Evolutionary conservation across 495 filamentous ascomycete species (phyloP).

Genomic region (Stereocaulon alpinum): DNA sequence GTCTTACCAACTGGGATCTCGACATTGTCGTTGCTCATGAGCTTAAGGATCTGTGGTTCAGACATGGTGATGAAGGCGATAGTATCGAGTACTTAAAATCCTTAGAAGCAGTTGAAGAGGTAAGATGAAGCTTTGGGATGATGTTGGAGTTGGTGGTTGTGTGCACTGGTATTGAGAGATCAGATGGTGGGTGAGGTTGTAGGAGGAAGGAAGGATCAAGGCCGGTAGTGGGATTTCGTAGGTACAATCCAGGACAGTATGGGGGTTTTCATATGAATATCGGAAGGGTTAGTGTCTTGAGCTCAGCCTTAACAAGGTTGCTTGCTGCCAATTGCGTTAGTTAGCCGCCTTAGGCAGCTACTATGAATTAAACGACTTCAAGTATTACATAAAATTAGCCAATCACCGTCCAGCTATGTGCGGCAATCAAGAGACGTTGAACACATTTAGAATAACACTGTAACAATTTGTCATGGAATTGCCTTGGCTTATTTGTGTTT

Average conservation of each 20-base stretch:
- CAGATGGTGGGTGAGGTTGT: neutral
- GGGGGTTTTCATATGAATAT: neutral
- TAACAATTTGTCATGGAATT: too few species aligned
- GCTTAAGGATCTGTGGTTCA: conserved; percentile 31
- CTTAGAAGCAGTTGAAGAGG: neutral
- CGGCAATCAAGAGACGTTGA: too few species aligned
- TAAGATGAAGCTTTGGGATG: conserved; percentile 1
- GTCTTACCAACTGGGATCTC: conserved; percentile 44
- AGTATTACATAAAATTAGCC: too few species aligned
- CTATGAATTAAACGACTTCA: too few species aligned
- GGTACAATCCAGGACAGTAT: neutral
- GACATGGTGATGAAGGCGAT: conserved; percentile 22
- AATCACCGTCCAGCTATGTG: too few species aligned
- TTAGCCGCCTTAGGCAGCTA: too few species aligned
- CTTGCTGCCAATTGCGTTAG: neutral
- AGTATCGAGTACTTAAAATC: neutral
- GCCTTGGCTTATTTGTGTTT: too few species aligned
- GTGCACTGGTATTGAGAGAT: neutral
- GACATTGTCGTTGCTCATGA: conserved; percentile 48
- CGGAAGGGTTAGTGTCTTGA: neutral
- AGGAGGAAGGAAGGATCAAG: neutral
- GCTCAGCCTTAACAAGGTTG: neutral
- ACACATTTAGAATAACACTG: too few species aligned
- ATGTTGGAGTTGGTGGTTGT: neutral
- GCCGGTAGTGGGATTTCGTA: neutral